Evolutionary conservation across 495 filamentous ascomycete genomes (phyloP), one percentile per base, ranked within the genome.

Genomic region (Hyaloscypha hepaticicola): DNA sequence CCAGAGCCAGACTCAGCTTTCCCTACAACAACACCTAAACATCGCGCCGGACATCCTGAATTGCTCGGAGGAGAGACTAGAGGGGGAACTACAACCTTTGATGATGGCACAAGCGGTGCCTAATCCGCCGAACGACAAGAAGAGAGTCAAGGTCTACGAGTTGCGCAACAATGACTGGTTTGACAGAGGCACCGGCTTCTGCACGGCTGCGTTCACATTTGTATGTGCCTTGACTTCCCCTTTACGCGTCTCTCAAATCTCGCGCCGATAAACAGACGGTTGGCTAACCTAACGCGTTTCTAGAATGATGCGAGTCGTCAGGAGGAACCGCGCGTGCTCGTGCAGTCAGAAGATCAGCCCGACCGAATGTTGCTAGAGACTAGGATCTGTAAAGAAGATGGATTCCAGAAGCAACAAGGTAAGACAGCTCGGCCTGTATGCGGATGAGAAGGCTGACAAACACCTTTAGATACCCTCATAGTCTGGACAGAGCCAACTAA

Each of bases 331-430:
- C 87, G 89, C 69, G 93, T 99, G 67, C 83, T 88, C 64, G 95
- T 99, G 66, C 88, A 96, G 70, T 96, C 95, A 29, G 95, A 99
- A 80, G 95, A 99, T 72, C 82, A 93, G 52, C 88, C 91, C 25
- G 83, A 90, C 31, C 87, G 95, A 53, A 82, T 90, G 56, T 80
- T 99, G 28, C 79, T 99, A 59, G 90, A 97, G 77, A 96, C 90
- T 29, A 92, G 85, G 72, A 96, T 99, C 63, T 85, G 86, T 64
- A 96, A 93, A 74, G 93, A 97, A 65, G 95, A 97, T 85, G 91
- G 90, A 48, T 98, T 98, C 77, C 92, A 97, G 77, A 97, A 97
- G 77, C 95, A 99, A 73, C 95, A 98, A 88, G 93, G 93, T 94
- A 81, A 71, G 77, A 77, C 92, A 55, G 80, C 88, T 4, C 38